Evolutionary conservation across 2,329 filamentous ascomycete species (phyloP).

Genomic region (Diplodia seriata): DNA sequence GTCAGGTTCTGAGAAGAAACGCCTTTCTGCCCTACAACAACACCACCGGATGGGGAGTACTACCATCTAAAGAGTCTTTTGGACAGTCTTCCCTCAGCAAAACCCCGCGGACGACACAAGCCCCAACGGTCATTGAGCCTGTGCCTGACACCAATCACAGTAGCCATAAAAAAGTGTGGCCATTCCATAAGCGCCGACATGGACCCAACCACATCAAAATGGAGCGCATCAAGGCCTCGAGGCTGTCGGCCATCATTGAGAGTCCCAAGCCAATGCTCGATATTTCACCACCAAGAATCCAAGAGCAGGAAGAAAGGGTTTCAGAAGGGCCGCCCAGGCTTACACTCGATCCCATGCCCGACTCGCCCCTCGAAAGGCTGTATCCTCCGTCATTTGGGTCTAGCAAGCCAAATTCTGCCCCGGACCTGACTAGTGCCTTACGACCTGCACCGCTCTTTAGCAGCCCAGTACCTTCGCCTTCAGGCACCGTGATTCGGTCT

Average conservation of each 20-base stretch:
- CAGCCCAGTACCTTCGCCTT: background rate
- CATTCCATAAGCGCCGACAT: constrained; percentile 25
- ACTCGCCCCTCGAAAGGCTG: constrained; percentile 10
- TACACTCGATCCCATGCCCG: background rate
- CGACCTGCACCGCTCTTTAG: constrained; percentile 3
- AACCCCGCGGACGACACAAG: constrained; percentile 1
- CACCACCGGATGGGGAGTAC: constrained; percentile 50
- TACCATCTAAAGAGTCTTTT: constrained; percentile 42
- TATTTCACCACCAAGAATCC: background rate
- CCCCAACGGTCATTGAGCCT: constrained; percentile 5
- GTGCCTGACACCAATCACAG: background rate
- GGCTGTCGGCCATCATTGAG: constrained; percentile 39
- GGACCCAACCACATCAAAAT: constrained; percentile 30
- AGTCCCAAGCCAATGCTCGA: constrained; percentile 26
- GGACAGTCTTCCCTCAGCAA: constrained; percentile 32
- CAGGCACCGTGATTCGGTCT: constrained; percentile 22
- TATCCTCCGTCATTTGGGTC: constrained; percentile 8
- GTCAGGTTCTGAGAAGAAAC: constrained; percentile 43
- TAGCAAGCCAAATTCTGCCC: constrained; percentile 23
- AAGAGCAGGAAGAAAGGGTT: background rate
- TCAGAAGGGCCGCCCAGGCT: background rate
- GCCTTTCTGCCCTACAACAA: constrained; percentile 45
- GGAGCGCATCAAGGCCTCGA: constrained; percentile 20
- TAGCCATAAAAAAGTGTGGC: constrained; percentile 19
- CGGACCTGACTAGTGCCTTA: constrained; percentile 11